Evolutionary conservation across 2,329 filamentous ascomycete genomes (phyloP).

Genomic region (Curvularia hawaiiensis): DNA sequence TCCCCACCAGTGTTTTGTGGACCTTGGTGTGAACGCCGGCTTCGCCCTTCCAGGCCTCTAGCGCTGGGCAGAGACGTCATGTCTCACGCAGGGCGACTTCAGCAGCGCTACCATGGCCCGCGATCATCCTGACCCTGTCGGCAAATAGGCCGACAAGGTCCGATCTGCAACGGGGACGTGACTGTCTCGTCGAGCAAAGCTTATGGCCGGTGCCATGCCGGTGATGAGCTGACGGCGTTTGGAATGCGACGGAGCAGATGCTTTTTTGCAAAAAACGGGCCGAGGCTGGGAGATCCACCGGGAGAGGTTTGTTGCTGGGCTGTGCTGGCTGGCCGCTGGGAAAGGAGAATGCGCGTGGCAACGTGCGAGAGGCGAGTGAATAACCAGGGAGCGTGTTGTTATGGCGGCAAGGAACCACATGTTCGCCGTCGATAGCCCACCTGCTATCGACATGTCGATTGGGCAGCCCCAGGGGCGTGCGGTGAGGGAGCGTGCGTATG

Average conservation of each 20-base stretch:
- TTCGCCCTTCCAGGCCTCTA: background rate
- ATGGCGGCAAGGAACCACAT: background rate
- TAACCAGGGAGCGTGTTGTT: background rate
- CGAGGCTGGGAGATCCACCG: conserved; percentile 16
- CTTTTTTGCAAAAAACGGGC: conserved; percentile 12
- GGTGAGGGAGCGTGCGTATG: background rate
- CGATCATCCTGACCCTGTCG: background rate
- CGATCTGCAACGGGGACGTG: conserved; percentile 2
- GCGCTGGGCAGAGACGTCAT: conserved; percentile 6
- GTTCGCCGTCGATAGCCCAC: conserved; percentile 1
- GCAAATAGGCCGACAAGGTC: conserved; percentile 5
- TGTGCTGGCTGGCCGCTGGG: background rate
- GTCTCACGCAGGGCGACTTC: background rate
- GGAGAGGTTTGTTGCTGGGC: conserved; percentile 6
- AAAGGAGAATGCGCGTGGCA: background rate
- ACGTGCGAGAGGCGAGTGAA: background rate
- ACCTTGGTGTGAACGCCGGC: background rate
- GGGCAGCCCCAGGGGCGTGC: background rate
- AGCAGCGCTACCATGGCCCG: conserved; percentile 1
- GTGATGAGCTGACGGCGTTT: conserved; percentile 15
- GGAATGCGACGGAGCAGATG: conserved; percentile 15
- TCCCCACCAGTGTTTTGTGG: background rate
- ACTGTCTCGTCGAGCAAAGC: conserved; percentile 11
- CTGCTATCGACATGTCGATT: background rate
- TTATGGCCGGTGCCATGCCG: conserved; percentile 23